Conservation (phyloP, 768 basidiomycete genomes). For the Crassisporium funariophilum region DNA sequence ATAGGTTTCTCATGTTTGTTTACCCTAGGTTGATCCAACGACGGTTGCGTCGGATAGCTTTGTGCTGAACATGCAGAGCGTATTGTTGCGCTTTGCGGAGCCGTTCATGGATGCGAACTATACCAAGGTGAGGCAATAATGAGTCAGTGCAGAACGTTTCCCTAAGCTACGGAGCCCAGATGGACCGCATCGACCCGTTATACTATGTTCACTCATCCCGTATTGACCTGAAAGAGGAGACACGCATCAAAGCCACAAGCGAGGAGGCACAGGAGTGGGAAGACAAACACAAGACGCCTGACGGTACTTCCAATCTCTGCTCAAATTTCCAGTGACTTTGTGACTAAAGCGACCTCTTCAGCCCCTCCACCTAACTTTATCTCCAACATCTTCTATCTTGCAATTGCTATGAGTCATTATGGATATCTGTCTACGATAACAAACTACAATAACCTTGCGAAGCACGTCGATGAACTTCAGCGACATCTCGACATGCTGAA, state of each 20-base stretch:
- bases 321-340: background rate
- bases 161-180: too few relatives aligned
- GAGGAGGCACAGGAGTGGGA: slow-evolving; percentile 83
- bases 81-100: slow-evolving; percentile 84
- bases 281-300: slow-evolving; percentile 44
- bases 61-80: slow-evolving; percentile 86
- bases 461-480: slow-evolving; percentile 76
- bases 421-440: slow-evolving; percentile 84
- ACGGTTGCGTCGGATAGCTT: slow-evolving; percentile 91
- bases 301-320: slow-evolving; percentile 34
- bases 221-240: slow-evolving; percentile 84
- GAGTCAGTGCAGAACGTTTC: too few relatives aligned
- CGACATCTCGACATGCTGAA: slow-evolving; percentile 75
- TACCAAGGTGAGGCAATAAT: slow-evolving; percentile 60
- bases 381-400: slow-evolving; percentile 91
- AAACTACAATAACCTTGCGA: slow-evolving; percentile 69
- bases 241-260: slow-evolving; percentile 89
- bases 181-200: slow-evolving; percentile 86
- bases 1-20: background rate
- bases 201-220: slow-evolving; percentile 76
- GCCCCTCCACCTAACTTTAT: slow-evolving; percentile 87
- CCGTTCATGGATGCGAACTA: slow-evolving; percentile 94
- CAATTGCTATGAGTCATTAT: slow-evolving; percentile 86
- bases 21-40: slow-evolving; percentile 81
- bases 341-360: slow-evolving; percentile 24